These are phyloP conservation scores for Coemansia sp. DNA, from an alignment of 192 early-diverging fungal genomes.

Conservation along the genomic window DNA sequence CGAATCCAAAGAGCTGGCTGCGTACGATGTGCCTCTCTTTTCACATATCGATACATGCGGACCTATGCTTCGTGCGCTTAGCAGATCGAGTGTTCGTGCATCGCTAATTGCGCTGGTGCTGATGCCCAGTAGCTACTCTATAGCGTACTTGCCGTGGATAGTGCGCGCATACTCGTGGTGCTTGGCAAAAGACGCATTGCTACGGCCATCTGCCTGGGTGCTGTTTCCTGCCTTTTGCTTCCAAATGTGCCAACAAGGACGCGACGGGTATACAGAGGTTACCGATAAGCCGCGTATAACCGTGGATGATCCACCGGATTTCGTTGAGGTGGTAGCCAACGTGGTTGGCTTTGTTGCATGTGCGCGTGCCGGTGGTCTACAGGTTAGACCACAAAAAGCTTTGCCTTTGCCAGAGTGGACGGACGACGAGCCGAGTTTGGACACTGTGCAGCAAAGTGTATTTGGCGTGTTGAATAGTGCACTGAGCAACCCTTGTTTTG, in stretches of 20 bases:
- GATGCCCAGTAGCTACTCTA: conserved; percentile 13
- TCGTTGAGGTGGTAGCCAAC: conserved; percentile 38
- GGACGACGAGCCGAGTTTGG: neutral
- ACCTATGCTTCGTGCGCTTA: neutral
- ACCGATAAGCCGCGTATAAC: conserved; percentile 22
- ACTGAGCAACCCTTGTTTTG: neutral
- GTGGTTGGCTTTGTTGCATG: conserved; percentile 39
- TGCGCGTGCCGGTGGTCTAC: conserved; percentile 37
- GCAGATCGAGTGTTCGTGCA: neutral
- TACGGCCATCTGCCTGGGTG: conserved; percentile 35
- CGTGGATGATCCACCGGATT: conserved; percentile 32
- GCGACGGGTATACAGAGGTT: conserved; percentile 16
- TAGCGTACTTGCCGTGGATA: conserved; percentile 21
- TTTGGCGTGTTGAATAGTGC: conserved; percentile 1
- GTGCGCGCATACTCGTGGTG: conserved; percentile 18
- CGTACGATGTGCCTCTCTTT: neutral
- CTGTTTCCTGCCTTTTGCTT: conserved; percentile 41
- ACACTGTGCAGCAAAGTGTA: neutral
- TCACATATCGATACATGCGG: neutral
- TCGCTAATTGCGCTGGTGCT: conserved; percentile 16
- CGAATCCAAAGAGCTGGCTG: neutral
- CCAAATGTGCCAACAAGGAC: conserved; percentile 1
- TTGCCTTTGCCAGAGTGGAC: neutral
- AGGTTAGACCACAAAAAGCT: neutral
- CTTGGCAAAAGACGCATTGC: conserved; percentile 17